Percentiles rank a stretch among this genome's conserved stretches.
phyloP scores from a whole-genome alignment of 192 early-diverging fungal genomes.

The Backusella macrospora region DNA sequence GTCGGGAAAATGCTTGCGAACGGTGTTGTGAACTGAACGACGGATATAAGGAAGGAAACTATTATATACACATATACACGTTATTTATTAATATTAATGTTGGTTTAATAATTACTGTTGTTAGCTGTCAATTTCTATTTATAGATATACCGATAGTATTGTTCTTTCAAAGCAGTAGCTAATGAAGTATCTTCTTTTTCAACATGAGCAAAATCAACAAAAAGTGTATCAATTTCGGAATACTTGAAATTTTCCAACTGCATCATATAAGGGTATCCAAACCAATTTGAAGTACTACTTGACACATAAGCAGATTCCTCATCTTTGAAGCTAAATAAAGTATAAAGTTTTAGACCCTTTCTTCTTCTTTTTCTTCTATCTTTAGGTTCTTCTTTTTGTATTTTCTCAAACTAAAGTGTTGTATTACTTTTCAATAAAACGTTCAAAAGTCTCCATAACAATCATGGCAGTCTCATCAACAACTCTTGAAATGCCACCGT shows the following conservation, averaged over 20 bases:
- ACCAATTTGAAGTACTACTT: conserved; percentile 29
- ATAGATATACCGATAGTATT: conserved; percentile 68
- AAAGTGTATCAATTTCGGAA: conserved; percentile 66
- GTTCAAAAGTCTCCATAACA: conserved; percentile 69
- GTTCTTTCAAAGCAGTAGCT: conserved; percentile 63
- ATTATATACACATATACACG: background rate
- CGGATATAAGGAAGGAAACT: conserved; percentile 84
- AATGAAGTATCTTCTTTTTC: conserved; percentile 56
- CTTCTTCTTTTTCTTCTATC: background rate
- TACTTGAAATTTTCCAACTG: conserved; percentile 64
- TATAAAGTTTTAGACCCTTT: no score
- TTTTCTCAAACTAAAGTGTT: no score
- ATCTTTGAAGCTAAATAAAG: conserved; percentile 35
- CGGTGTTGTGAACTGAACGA: conserved; percentile 80
- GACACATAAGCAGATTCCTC: conserved; percentile 9
- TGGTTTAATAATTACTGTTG: background rate
- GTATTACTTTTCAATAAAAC: conserved; percentile 71
- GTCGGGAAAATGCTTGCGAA: conserved; percentile 67
- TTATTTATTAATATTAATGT: background rate
- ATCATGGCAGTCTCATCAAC: conserved; percentile 72
- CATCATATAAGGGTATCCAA: conserved; percentile 60
- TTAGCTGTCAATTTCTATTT: background rate
- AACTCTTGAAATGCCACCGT: conserved; percentile 52
- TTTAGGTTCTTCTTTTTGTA: background rate
- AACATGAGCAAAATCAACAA: conserved; percentile 74